These are phyloP conservation scores for Pisolithus sp. DNA, from an alignment of 768 basidiomycete genomes.

Conservation along the genomic window DNA sequence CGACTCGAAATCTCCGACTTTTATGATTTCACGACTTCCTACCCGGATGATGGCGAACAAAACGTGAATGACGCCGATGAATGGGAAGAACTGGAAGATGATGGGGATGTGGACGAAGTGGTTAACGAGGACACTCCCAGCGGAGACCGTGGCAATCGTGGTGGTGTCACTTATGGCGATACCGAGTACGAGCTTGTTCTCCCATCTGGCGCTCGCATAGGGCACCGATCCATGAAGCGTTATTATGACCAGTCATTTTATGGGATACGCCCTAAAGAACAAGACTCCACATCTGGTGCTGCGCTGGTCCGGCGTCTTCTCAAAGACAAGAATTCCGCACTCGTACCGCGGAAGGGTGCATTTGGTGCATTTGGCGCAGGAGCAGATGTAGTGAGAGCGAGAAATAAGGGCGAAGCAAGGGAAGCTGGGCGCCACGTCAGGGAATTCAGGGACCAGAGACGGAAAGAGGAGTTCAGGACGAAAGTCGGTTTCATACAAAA, in stretches of 20 bases:
- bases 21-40: slow-evolving; percentile 86
- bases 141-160: slow-evolving; percentile 29
- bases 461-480: slow-evolving; percentile 80
- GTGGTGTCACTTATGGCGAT: slow-evolving; percentile 70
- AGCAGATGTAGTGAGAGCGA: slow-evolving; percentile 77
- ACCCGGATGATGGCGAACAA: slow-evolving; percentile 40
- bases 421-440: slow-evolving; percentile 84
- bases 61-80: slow-evolving; percentile 31
- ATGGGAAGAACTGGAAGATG: slow-evolving; percentile 31
- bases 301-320: slow-evolving; percentile 73
- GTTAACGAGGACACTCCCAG: slow-evolving; percentile 37
- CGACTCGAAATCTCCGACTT: slow-evolving; percentile 85
- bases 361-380: slow-evolving; percentile 83
- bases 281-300: slow-evolving; percentile 67
- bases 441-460: slow-evolving; percentile 76
- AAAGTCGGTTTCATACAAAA: slow-evolving; percentile 76
- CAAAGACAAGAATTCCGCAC: slow-evolving; percentile 74
- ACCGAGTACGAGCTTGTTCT: slow-evolving; percentile 83
- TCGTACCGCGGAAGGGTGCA: slow-evolving; percentile 81
- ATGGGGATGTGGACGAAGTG: slow-evolving; percentile 21
- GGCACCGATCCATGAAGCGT: slow-evolving; percentile 79
- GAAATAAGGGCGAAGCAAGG: slow-evolving; percentile 91
- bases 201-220: slow-evolving; percentile 87
- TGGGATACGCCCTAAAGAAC: slow-evolving; percentile 35
- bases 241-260: slow-evolving; percentile 84